phyloP scores from a whole-genome alignment of 768 basidiomycete species.

The Tricholoma furcatifolium region DNA sequence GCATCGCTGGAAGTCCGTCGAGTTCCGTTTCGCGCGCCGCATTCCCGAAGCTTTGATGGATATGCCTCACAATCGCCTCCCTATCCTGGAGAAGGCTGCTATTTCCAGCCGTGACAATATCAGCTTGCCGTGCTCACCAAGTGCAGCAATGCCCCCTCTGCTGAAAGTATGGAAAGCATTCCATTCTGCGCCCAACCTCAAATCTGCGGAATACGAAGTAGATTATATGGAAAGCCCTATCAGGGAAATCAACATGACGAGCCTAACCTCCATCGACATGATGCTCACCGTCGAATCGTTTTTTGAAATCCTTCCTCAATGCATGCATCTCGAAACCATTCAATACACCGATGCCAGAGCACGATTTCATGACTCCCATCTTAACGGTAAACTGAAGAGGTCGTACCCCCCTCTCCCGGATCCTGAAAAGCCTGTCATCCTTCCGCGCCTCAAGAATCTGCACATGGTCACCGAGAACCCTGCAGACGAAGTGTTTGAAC shows the following conservation, averaged over 20 bases:
- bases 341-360: background rate
- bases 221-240: background rate
- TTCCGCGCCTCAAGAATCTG: constrained; percentile 3
- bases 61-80: background rate
- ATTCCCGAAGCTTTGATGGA: background rate
- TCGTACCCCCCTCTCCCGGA: background rate
- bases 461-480: background rate
- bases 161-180: constrained; percentile 1
- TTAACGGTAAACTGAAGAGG: background rate
- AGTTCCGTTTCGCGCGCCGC: constrained; percentile 3
- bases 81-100: background rate
- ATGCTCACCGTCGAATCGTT: background rate
- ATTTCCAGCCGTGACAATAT: background rate
- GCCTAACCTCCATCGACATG: background rate
- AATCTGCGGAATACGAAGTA: background rate
- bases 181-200: background rate
- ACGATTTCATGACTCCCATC: background rate
- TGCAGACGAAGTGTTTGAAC: constrained; percentile 2
- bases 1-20: constrained; percentile 8
- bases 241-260: background rate
- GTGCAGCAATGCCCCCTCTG: background rate
- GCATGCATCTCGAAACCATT: constrained; percentile 6
- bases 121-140: background rate
- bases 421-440: background rate
- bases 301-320: constrained; percentile 1